Percentiles rank a stretch among this genome's conserved stretches.
phyloP scores from a whole-genome alignment of 2,329 filamentous ascomycete species.

The Nemania diffusa region DNA sequence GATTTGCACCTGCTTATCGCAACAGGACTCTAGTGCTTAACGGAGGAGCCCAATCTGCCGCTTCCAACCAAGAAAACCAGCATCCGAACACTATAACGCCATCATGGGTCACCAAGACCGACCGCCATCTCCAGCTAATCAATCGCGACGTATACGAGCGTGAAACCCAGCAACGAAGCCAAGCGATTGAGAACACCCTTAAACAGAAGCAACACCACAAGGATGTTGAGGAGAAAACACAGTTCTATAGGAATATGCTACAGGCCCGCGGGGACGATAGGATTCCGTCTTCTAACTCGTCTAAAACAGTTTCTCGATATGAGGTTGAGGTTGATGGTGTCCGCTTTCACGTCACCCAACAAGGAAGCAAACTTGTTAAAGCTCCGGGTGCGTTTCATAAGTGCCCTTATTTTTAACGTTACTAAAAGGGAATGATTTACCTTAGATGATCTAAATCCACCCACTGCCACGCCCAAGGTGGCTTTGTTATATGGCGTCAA shows the following conservation, averaged over 20 bases:
- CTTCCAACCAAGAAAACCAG: slow-evolving; percentile 45
- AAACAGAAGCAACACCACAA: slow-evolving; percentile 65
- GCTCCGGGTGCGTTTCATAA: slow-evolving; percentile 68
- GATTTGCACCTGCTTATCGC: slow-evolving; percentile 45
- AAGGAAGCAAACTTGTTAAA: slow-evolving; percentile 85
- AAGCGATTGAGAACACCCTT: slow-evolving; percentile 77
- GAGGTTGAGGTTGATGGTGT: slow-evolving; percentile 77
- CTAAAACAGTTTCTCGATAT: slow-evolving; percentile 56
- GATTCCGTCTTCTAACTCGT: slow-evolving; percentile 45
- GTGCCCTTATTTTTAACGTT: slow-evolving; percentile 14
- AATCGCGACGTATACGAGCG: slow-evolving; percentile 82
- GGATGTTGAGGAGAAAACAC: slow-evolving; percentile 67
- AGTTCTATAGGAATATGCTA: slow-evolving; percentile 61
- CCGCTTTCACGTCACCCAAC: slow-evolving; percentile 76
- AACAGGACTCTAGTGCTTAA: slow-evolving; percentile 50
- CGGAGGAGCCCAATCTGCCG: slow-evolving; percentile 42
- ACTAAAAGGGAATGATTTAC: slow-evolving; percentile 33
- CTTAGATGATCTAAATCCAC: slow-evolving; percentile 67
- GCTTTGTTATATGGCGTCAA: slow-evolving; percentile 78
- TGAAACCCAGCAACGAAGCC: slow-evolving; percentile 73
- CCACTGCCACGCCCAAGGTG: slow-evolving; percentile 78
- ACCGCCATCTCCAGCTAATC: slow-evolving; percentile 84
- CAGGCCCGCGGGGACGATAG: slow-evolving; percentile 47
- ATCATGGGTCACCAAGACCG: slow-evolving; percentile 77
- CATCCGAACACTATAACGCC: slow-evolving; percentile 51